Conservation (phyloP, 1,284 basidiomycete species). For the Ceratobasidium sp. region DNA sequence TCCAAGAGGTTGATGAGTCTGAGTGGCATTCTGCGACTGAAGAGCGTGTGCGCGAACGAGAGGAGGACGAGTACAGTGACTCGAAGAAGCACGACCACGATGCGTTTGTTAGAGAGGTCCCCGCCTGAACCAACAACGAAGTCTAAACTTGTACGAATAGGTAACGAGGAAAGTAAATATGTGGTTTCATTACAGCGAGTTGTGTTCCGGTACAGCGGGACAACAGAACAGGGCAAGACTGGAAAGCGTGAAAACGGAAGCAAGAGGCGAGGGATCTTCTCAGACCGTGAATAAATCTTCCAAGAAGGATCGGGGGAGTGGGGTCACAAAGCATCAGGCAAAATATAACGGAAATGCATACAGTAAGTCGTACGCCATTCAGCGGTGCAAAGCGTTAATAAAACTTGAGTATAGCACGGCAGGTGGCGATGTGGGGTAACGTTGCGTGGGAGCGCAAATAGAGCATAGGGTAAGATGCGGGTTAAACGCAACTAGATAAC, state of each 20-base stretch:
- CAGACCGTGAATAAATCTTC: slow-evolving; percentile 43
- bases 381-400: slow-evolving; percentile 35
- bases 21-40: slow-evolving; percentile 47
- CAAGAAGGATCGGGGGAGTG: slow-evolving; percentile 19
- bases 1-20: slow-evolving; percentile 75
- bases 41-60: slow-evolving; percentile 7
- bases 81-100: slow-evolving; percentile 41
- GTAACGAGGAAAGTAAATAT: slow-evolving; percentile 6
- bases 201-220: slow-evolving; percentile 39
- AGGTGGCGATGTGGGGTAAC: slow-evolving; percentile 25
- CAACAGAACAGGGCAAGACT: background rate
- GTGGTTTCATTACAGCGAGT: slow-evolving; percentile 39
- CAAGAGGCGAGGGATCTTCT: slow-evolving; percentile 17
- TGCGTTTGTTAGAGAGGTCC: slow-evolving; percentile 38
- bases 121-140: slow-evolving; percentile 15
- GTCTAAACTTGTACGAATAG: background rate
- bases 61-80: slow-evolving; percentile 38
- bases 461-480: slow-evolving; percentile 41
- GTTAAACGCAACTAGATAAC: slow-evolving; percentile 10
- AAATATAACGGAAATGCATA: slow-evolving; percentile 19
- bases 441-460: slow-evolving; percentile 24
- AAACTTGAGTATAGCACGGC: slow-evolving; percentile 8
- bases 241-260: slow-evolving; percentile 15
- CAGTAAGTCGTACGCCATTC: slow-evolving; percentile 15
- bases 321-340: slow-evolving; percentile 16